Base-by-base conservation (phyloP, 345 rosid genomes). In the Erodium maritimum region DNA sequence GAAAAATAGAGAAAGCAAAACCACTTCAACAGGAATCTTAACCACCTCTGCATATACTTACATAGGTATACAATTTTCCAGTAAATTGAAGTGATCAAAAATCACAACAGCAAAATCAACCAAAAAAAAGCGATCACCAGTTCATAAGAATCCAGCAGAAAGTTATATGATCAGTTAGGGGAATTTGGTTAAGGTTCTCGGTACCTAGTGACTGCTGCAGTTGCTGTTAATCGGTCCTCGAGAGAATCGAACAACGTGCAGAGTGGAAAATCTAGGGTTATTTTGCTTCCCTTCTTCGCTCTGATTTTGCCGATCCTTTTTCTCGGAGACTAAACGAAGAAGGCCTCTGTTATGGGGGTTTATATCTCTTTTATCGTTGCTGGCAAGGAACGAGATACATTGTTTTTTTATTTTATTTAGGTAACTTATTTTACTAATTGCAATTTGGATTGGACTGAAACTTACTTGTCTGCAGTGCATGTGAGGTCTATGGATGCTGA, bases 221-320 rank as follows among this genome's bases (percentile, higher is more conserved):
- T 61, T 24, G 52, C 37, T 66, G 63, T 37, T 50, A 50, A 67
- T 61, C 65, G 63, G 73, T 61, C 75, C 71, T 52, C 63, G 70
- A 67, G 55, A 45, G 62, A 52, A 52, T 52, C 71, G 71, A 75
- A 75, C 61, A 71, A 21, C 22, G 33, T 17, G 4, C 23, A 4
- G 37, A 54, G 4, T 18, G 25, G 50, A n/a, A 21, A 64, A 56
- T 37, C 52, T 13, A 58, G 66, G 69, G 67, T 24, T n/a, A n/a
- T n/a, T n/a, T 57, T 67, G 34, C 17, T 55, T 20, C 4, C 20
- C 21, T 54, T 33, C 33, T 18, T 33, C 18, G 19, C 23, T 18
- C 19, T 13, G 14, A 46, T 14, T 19, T 21, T 45, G 19, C 61
- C 48, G 24, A 60, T 46, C 54, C 48, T 42, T 42, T 42, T 42